Conservation (phyloP, 495 filamentous ascomycete species). For the Penicillium simplicissimum region DNA sequence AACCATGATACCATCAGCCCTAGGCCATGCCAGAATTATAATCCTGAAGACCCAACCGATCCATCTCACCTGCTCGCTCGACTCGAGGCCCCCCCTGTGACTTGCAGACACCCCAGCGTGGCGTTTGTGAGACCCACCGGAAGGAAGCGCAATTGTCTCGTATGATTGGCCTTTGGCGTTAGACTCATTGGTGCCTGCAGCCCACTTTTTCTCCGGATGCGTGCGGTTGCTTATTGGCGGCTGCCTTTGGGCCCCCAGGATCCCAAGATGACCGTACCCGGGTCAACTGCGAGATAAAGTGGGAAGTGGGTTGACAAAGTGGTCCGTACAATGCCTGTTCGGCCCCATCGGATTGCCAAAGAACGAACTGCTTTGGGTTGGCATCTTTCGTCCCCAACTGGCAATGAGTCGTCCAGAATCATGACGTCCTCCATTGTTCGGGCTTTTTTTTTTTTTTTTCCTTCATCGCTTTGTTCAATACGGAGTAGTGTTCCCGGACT, state of each 20-base stretch:
- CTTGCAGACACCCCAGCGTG: conserved; percentile 21
- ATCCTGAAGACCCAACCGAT: conserved; percentile 2
- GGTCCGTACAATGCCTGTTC: conserved; percentile 20
- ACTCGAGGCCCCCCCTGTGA: conserved; percentile 6
- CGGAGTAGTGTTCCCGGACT: conserved; percentile 5
- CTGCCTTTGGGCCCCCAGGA: conserved; percentile 28
- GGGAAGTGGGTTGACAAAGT: conserved; percentile 1
- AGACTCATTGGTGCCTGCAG: conserved; percentile 24
- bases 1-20: neutral
- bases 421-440: conserved; percentile 31
- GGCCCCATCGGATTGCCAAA: conserved; percentile 16
- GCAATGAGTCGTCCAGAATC: conserved; percentile 23
- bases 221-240: conserved; percentile 28
- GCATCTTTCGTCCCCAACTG: too few relatives aligned
- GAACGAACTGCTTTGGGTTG: conserved; percentile 20
- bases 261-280: conserved; percentile 11
- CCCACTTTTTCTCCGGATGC: conserved; percentile 36
- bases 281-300: neutral
- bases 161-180: conserved; percentile 17
- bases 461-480: neutral
- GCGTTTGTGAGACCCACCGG: conserved; percentile 17
- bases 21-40: neutral
- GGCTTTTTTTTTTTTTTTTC: neutral
- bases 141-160: conserved; percentile 20
- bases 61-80: neutral